Evolutionary conservation across 352 stramenopile genomes (phyloP).

Genomic region (Globisporangium ultimum): DNA sequence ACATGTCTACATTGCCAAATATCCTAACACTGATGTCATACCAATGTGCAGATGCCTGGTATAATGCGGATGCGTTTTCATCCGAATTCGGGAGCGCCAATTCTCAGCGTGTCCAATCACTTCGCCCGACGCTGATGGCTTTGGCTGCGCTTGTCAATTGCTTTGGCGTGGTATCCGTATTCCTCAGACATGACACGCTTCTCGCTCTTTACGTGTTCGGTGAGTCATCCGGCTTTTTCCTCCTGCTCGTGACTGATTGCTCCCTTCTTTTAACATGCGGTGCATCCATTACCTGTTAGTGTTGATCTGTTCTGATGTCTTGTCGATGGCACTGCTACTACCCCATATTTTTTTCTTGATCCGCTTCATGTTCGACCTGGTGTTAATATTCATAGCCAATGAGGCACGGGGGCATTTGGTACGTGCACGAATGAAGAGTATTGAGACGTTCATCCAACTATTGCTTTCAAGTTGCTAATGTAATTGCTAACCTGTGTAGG

Average conservation of each 20-base stretch:
- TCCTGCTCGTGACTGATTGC: not conserved
- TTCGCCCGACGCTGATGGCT: conserved; percentile 26
- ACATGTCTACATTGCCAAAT: not conserved
- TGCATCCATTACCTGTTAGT: conserved; percentile 16
- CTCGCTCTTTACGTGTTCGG: conserved; percentile 45
- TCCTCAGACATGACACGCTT: conserved; percentile 23
- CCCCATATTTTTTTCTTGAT: conserved; percentile 59
- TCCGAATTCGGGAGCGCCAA: conserved; percentile 21
- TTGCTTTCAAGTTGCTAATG: not conserved
- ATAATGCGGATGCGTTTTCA: conserved; percentile 32
- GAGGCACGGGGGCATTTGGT: conserved; percentile 52
- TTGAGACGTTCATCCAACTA: not conserved
- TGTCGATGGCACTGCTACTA: conserved; percentile 39
- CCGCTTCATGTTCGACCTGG: conserved; percentile 49
- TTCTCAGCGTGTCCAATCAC: conserved; percentile 25
- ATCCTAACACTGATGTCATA: not conserved
- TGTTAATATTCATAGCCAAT: conserved; percentile 35
- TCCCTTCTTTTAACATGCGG: not conserved
- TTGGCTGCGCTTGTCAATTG: conserved; percentile 28
- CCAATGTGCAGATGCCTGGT: conserved; percentile 43
- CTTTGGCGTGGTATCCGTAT: conserved; percentile 23
- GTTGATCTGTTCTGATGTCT: conserved; percentile 28
- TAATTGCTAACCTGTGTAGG: conserved; percentile 19
- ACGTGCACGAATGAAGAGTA: not conserved
- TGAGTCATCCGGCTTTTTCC: conserved; percentile 14